phyloP scores from a whole-genome alignment of 1,139 yeast genomes.

The Yamadazyma dendronema region DNA sequence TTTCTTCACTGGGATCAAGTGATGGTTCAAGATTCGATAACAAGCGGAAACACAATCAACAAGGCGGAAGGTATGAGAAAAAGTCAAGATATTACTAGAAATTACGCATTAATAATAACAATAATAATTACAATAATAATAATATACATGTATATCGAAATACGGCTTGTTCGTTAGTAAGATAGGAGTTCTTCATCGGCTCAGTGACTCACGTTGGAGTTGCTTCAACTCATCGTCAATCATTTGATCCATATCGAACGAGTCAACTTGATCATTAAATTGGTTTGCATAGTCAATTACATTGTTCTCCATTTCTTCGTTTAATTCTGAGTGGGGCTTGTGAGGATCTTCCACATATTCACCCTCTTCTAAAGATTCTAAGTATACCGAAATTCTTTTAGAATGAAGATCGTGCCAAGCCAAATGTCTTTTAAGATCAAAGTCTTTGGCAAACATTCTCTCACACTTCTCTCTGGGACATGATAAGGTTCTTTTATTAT shows the following conservation, averaged over 20 bases:
- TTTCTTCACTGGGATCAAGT: neutral
- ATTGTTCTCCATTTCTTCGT: constrained; percentile 4
- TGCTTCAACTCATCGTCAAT: constrained; percentile 30
- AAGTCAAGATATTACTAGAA: constrained; percentile 25
- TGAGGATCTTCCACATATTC: neutral
- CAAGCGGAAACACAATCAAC: constrained; percentile 28
- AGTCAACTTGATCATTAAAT: constrained; percentile 16
- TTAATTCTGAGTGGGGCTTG: no score
- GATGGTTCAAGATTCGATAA: constrained; percentile 10
- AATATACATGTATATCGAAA: neutral
- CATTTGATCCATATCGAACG: constrained; percentile 22
- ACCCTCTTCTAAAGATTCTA: constrained; percentile 24
- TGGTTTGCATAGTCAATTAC: constrained; percentile 13
- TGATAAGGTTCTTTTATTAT: constrained; percentile 27
- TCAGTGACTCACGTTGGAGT: no score
- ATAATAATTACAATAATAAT: no score
- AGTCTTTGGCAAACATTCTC: constrained; percentile 44
- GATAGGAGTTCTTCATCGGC: no score
- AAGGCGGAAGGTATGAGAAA: constrained; percentile 19
- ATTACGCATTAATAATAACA: no score
- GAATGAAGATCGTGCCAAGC: constrained; percentile 47
- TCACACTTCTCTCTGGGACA: constrained; percentile 51
- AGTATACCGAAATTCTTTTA: constrained; percentile 21
- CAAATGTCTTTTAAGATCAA: constrained; percentile 53
- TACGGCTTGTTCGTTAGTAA: no score